Percentiles rank a stretch among this genome's conserved stretches.
phyloP scores from a whole-genome alignment of 163 green algal genomes.

The Smithsoniella earleae region DNA sequence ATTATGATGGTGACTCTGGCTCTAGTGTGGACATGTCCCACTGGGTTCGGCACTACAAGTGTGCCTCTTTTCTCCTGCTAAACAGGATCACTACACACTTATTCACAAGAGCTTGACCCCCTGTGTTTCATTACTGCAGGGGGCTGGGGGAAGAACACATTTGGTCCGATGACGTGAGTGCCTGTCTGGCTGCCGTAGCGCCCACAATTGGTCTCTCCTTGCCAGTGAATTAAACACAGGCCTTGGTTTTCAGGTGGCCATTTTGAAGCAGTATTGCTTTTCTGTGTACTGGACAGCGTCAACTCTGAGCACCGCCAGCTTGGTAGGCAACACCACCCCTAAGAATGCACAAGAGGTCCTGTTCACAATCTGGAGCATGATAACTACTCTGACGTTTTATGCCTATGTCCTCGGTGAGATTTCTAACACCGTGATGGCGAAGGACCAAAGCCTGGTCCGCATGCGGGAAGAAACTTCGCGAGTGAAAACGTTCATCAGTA shows the following conservation, averaged over 20 bases:
- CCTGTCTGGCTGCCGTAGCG: too few species aligned
- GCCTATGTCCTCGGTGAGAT: slow-evolving; percentile 44
- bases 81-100: too few species aligned
- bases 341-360: slow-evolving; percentile 39
- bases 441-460: slow-evolving; percentile 38
- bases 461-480: slow-evolving; percentile 32
- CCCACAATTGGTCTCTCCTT: too few species aligned
- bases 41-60: neutral
- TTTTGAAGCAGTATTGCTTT: slow-evolving; percentile 41
- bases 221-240: too few species aligned
- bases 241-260: slow-evolving; percentile 33
- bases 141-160: slow-evolving; percentile 31
- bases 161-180: neutral
- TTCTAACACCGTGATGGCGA: slow-evolving; percentile 43
- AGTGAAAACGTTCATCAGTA: slow-evolving; percentile 41
- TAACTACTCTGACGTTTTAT: slow-evolving; percentile 41
- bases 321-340: slow-evolving; percentile 37
- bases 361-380: slow-evolving; percentile 40
- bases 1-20: too few species aligned
- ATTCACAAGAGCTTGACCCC: too few species aligned
- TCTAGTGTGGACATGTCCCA: too few species aligned
- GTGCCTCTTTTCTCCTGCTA: neutral
- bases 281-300: slow-evolving; percentile 40
- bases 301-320: slow-evolving; percentile 40
- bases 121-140: too few species aligned